Percentiles rank a stretch among this genome's conserved stretches.
These are phyloP conservation scores for Cladophialophora psammophila DNA, from an alignment of 2,329 filamentous ascomycete species.

Conservation along the genomic window DNA sequence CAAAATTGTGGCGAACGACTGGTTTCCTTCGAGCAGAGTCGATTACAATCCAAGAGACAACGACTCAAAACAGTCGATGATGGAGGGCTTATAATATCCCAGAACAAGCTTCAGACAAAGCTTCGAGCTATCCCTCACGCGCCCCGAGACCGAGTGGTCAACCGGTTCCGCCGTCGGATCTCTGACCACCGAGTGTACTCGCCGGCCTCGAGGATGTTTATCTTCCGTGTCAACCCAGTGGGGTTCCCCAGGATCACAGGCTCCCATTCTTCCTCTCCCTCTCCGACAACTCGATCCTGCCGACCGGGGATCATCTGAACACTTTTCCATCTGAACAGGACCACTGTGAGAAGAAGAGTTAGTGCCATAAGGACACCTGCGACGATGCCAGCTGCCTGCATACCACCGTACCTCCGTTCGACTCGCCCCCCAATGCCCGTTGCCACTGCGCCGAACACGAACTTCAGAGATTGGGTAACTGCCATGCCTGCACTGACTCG, in stretches of 20 bases:
- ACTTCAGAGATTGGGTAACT: slow-evolving; percentile 72
- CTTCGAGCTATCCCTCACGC: background rate
- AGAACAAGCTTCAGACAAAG: background rate
- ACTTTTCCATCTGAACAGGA: slow-evolving; percentile 70
- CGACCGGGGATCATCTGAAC: slow-evolving; percentile 71
- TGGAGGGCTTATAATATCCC: background rate
- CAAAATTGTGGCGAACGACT: too few relatives aligned
- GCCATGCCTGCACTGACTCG: slow-evolving; percentile 76
- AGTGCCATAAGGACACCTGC: slow-evolving; percentile 71
- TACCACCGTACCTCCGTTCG: slow-evolving; percentile 70
- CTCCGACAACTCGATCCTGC: slow-evolving; percentile 9
- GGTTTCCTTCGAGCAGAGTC: too few relatives aligned
- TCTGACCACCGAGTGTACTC: slow-evolving; percentile 74
- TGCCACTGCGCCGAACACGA: slow-evolving; percentile 71
- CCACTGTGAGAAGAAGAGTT: slow-evolving; percentile 67
- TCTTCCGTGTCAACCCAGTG: slow-evolving; percentile 69
- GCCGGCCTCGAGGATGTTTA: slow-evolving; percentile 76
- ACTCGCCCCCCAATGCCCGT: slow-evolving; percentile 73
- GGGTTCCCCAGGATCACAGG: slow-evolving; percentile 76
- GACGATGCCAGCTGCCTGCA: slow-evolving; percentile 71
- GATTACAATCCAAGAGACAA: background rate
- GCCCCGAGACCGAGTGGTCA: slow-evolving; percentile 42
- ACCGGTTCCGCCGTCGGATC: slow-evolving; percentile 67
- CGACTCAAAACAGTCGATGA: background rate
- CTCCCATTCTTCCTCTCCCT: slow-evolving; percentile 58